A percentile compares a stretch with the other conserved stretches of the same genome.
phyloP scores from a whole-genome alignment of 495 filamentous ascomycete species.

The Symbiotaphrina buchneri region DNA sequence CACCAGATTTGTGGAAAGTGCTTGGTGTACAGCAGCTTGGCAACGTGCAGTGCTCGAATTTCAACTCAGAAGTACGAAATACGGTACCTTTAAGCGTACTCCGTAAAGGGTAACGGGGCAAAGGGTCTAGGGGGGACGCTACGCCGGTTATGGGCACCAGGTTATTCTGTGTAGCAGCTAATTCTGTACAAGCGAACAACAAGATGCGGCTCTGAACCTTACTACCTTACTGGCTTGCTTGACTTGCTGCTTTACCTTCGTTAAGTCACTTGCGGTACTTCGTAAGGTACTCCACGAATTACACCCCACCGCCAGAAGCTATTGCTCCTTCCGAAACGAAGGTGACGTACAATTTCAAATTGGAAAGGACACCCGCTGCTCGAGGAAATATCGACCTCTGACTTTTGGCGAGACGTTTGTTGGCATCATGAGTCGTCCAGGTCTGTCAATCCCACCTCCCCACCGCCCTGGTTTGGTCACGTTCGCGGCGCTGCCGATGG shows the following conservation, averaged over 20 bases:
- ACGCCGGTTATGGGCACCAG: no score
- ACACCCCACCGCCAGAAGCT: neutral
- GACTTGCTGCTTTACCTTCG: neutral
- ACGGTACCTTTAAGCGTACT: no score
- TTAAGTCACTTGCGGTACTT: neutral
- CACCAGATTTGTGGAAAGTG: no score
- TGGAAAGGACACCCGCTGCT: neutral
- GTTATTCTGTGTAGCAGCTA: neutral
- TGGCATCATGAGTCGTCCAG: conserved; percentile 5
- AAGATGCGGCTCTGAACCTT: neutral
- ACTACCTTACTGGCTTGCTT: neutral
- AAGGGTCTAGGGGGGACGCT: no score
- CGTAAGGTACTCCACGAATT: neutral
- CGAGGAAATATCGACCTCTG: neutral
- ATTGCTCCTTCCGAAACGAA: no score
- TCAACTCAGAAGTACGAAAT: no score
- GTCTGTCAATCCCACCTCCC: no score
- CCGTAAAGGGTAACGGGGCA: no score
- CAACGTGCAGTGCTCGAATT: no score
- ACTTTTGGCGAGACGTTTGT: neutral
- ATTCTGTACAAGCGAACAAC: neutral
- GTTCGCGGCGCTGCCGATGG: no score
- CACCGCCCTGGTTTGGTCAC: no score
- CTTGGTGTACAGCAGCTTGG: no score
- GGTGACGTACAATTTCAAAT: neutral